Evolutionary conservation across 2,329 filamentous ascomycete genomes (phyloP), one percentile per base, ranked within the genome.

Genomic region (Botryotinia calthae): DNA sequence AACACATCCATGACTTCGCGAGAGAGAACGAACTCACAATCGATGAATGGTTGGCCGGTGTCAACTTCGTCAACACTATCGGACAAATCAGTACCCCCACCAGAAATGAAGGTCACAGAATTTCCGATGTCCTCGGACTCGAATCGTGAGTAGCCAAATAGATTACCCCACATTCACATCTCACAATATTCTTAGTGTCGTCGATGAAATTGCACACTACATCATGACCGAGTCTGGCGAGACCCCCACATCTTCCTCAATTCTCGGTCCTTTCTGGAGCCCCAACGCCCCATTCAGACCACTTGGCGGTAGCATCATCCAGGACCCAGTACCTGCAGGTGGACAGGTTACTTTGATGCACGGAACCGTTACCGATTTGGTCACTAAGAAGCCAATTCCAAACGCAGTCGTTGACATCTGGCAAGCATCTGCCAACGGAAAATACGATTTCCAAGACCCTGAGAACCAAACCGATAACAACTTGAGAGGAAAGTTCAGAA

Each of bases 251-350:
- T 78, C 92, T 2, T 92, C 92, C 6, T 90, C 93, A 58, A 94
- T 97, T 76, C 87, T 97, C 0, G 94, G 94, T 0, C 94, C 94
- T 1, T 97, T 97, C 84, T 97, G 93, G 88, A 87, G 93, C 9
- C 86, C 89, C 61, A 87, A 94, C 77, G 89, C 93, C 0, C 93
- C 93, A 8, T 83, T 87, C 73, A 87, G 90, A 64, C 83, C 88
- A n/a, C 92, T 92, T 79, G 93, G 92, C 67, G 87, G 86, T 63
- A 90, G 85, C 77, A 93, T 96, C 75, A 85, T 90, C 31, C 80
- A 82, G 77, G 75, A 85, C 9, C 80, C 79, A 42, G 82, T 85
- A 7, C 78, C 83, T 5, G 82, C 85, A 72, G 87, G 84, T 72
- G 87, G 84, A 40, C 83, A 91, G 75, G 82, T 89, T 34, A 84